Evolutionary conservation across 2,329 filamentous ascomycete genomes (phyloP).

Genomic region (Colletotrichum theobromicola): DNA sequence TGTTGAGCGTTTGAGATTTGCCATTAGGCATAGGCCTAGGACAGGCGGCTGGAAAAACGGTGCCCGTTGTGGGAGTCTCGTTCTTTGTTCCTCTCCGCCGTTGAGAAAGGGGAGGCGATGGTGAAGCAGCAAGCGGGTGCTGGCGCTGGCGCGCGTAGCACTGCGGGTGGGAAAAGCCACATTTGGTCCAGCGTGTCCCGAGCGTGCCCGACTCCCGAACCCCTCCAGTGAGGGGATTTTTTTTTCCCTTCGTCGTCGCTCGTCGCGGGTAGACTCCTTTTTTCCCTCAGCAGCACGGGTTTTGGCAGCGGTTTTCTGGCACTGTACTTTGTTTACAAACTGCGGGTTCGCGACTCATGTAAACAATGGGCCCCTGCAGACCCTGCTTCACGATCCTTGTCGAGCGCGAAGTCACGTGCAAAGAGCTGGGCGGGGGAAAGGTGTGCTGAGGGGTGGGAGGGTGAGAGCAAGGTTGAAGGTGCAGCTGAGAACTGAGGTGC

Average conservation of each 20-base stretch:
- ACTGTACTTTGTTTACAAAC: slow-evolving; percentile 21
- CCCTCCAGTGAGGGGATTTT: neutral
- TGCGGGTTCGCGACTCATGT: slow-evolving; percentile 19
- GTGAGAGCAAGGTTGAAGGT: neutral
- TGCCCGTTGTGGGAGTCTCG: neutral
- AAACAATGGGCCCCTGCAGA: slow-evolving; percentile 18
- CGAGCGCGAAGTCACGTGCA: slow-evolving; percentile 19
- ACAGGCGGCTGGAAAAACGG: neutral
- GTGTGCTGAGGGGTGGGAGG: neutral
- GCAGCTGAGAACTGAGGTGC: neutral
- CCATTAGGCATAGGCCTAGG: neutral
- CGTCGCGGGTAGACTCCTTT: neutral
- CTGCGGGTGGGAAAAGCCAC: neutral
- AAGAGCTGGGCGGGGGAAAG: neutral
- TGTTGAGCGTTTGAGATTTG: neutral
- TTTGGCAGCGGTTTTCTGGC: neutral
- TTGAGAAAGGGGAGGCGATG: neutral
- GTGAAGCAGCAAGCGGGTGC: slow-evolving; percentile 2
- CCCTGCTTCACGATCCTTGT: neutral
- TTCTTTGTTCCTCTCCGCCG: neutral
- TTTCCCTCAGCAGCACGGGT: neutral
- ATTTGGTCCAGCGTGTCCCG: neutral
- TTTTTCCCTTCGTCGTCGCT: neutral
- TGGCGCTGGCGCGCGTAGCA: slow-evolving; percentile 4
- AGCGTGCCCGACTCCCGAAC: neutral